Percentiles rank a stretch among this genome's conserved stretches.
Conservation (phyloP, 2,329 filamentous ascomycete species). For the Cladophialophora bantiana region DNA sequence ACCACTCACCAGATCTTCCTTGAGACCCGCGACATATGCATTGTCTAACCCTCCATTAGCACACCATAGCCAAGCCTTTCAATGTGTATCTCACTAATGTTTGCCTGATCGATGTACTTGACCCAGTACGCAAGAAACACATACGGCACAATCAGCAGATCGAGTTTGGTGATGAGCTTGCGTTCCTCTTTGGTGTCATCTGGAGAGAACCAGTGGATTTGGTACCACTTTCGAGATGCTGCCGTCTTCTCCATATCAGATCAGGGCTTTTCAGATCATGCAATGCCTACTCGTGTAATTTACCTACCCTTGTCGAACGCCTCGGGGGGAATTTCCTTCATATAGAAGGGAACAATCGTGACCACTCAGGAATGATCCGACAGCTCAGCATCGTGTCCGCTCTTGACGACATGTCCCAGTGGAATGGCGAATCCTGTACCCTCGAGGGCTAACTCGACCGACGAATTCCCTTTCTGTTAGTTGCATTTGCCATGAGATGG, state of each 20-base stretch:
- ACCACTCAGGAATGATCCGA: background rate
- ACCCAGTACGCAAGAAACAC: constrained; percentile 62
- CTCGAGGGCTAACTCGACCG: background rate
- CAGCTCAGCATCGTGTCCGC: background rate
- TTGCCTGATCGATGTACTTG: constrained; percentile 63
- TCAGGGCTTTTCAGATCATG: constrained; percentile 1
- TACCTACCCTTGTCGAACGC: background rate
- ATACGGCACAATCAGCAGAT: constrained; percentile 63
- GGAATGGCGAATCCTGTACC: background rate
- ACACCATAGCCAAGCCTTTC: background rate
- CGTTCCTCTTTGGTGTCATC: constrained; percentile 60
- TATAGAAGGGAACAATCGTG: background rate
- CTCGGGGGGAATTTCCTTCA: background rate
- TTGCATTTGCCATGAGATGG: background rate
- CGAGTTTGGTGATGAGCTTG: constrained; percentile 63
- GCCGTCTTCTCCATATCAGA: background rate
- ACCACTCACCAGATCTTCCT: constrained; percentile 53
- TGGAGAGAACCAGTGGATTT: constrained; percentile 58
- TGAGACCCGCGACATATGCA: constrained; percentile 63
- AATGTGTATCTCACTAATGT: constrained; percentile 54
- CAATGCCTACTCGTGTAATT: background rate
- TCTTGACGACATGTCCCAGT: background rate
- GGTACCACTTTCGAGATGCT: constrained; percentile 28
- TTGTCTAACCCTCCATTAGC: constrained; percentile 51
- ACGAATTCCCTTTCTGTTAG: background rate